Base-by-base conservation (phyloP, 2,329 filamentous ascomycete genomes). In the Torrubiellomyces zombiae region DNA sequence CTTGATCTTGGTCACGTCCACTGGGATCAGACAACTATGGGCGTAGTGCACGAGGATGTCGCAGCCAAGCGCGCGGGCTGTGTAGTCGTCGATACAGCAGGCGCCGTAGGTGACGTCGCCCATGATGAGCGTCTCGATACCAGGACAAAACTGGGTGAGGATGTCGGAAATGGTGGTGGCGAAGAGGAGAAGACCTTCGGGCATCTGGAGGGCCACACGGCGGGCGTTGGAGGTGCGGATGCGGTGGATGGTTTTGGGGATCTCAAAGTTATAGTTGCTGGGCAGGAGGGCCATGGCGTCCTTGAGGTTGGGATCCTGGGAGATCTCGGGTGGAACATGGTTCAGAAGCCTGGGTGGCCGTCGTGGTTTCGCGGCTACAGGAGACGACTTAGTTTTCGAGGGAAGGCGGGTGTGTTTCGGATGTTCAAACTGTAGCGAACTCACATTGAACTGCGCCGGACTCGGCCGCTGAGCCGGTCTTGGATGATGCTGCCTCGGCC, bases 71-170 rank as follows among this genome's bases (percentile, higher is more conserved):
- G 91, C 89, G 21, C 86, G 65, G 2, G 89, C 91, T 0, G 89
- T 98, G 54, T 91, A 98, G 54, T 98, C 89, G 48, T 98, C 89
- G 40, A 98, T 94, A 46, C 89, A 98, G 58, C 89, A 98, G 13
- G 89, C 89, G 34, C 89, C 89, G 48, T 98, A 98, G 1, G 89
- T 98, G 21, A 98, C 89, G 47, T 98, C 89, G 32, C 89, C 89
- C 89, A 98, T 98, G 49, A 98, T 98, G 27, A 95, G 62, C 2
- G 86, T 95, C 47, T 91, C 81, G 20, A 78, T 76, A 2, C 79
- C 83, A 0, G 82, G 77, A 44, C 89, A 98, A 56, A 98, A 98
- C 45, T 85, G 78, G 1, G 79, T 81, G 23, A 98, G 60, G 40
- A 98, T 95, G 47, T 98, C 89, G 4, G 89, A 93, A 38, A 98